Evolutionary conservation across 1,284 basidiomycete species (phyloP), one percentile per base, ranked within the genome.

Genomic region (Ustilago tritici): DNA sequence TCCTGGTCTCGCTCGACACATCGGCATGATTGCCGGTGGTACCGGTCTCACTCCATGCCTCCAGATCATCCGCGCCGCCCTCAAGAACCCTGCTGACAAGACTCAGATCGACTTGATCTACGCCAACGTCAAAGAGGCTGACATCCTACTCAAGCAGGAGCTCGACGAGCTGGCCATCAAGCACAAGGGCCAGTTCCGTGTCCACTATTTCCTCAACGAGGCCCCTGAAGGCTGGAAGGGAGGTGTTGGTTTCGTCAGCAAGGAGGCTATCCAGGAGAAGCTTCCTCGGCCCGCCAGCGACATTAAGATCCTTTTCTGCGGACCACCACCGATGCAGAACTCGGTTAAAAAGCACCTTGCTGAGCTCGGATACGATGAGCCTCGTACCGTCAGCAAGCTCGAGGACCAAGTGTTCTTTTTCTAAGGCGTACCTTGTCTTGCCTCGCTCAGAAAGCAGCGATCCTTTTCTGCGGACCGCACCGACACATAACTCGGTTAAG

Each of bases 401-500:
- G 68, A 76, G 36, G 76, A 78, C 64, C 82, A 83, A 57, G 82
- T 83, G 66, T 83, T 83, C 64, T 79, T 68, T 68, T 83, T 83
- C 81, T 83, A 54, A 82, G n/a, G 1, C 19, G 47, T 15, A 23
- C 12, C 38, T 11, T 5, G 28, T 9, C 4, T 9, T 35, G n/a
- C 31, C 36, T 54, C 34, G 4, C 52, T 54, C 35, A 34, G 34
- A 19, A 4, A 50, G 28, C 31, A 28, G 31, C 1, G 49, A 8
- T 32, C 49, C 23, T 50, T 31, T 50, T 50, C 49, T 50, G 49
- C 49, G 49, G 15, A 41, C 17, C 96, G 95, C 95, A 28, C 95
- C 95, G 9, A 98, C 98, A 96, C 92, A 97, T 86, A 90, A 89
- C 61, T 96, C 95, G 54, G 98, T 98, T 95, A 98, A 98, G 89